A percentile compares a stretch with the other conserved stretches of the same genome.
Evolutionary conservation across 805 yeast genomes (phyloP).

Genomic region (Wickerhamiella occidentalis): DNA sequence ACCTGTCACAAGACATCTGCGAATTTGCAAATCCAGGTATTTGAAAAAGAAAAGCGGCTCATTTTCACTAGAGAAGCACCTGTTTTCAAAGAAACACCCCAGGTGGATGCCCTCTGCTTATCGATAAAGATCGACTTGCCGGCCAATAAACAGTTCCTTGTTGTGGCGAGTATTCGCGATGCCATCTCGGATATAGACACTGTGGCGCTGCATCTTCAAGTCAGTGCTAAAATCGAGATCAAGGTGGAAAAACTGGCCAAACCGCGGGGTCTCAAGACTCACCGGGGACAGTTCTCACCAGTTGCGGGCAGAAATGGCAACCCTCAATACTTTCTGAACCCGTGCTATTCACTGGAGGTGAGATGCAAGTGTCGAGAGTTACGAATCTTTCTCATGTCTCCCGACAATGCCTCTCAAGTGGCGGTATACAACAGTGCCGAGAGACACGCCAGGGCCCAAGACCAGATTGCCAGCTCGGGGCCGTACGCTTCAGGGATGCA

Average conservation of each 20-base stretch:
- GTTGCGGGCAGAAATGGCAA: slow-evolving; percentile 1
- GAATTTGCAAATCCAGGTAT: neutral
- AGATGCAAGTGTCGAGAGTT: neutral
- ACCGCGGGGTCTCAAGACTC: neutral
- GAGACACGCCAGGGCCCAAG: neutral
- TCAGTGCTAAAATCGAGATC: neutral
- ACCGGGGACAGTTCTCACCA: neutral
- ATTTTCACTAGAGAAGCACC: neutral
- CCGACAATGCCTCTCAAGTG: neutral
- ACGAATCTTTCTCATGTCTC: neutral
- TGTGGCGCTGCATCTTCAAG: neutral
- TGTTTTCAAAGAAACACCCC: slow-evolving; percentile 1
- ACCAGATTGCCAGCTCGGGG: slow-evolving; percentile 3
- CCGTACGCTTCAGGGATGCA: slow-evolving; percentile 5
- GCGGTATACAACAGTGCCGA: neutral
- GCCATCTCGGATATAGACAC: neutral
- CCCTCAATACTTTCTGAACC: neutral
- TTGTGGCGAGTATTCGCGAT: neutral
- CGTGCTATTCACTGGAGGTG: neutral
- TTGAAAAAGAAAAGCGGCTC: neutral
- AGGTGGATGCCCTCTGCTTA: slow-evolving; percentile 3
- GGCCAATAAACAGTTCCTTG: neutral
- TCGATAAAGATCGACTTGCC: neutral
- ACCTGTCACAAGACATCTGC: neutral
- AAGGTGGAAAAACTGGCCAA: neutral